Percentiles rank a stretch among this genome's conserved stretches.
Evolutionary conservation across 2,329 filamentous ascomycete species (phyloP).

Genomic region (Colletotrichum spinosum): DNA sequence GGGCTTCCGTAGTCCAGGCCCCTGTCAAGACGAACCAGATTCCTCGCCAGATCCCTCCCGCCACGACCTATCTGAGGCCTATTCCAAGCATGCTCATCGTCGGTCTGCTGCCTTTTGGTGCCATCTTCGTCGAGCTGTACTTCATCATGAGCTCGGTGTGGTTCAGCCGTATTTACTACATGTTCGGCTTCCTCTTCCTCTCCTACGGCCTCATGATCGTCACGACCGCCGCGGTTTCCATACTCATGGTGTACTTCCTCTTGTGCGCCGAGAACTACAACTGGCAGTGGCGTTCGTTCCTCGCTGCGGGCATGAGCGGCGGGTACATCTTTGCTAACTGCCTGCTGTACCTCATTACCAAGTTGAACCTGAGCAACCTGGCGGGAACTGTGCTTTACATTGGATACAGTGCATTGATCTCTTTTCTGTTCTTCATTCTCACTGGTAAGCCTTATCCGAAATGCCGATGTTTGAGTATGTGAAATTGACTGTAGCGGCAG

Average conservation of each 20-base stretch:
- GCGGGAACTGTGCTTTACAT: constrained; percentile 92
- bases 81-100: constrained; percentile 92
- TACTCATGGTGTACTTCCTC: constrained; percentile 95
- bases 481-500: constrained; percentile 56
- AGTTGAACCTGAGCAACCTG: constrained; percentile 85
- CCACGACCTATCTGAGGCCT: constrained; percentile 84
- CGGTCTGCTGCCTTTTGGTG: constrained; percentile 92
- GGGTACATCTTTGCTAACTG: constrained; percentile 94
- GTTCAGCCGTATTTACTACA: constrained; percentile 99
- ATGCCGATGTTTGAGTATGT: neutral
- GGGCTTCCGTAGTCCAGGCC: constrained; percentile 74
- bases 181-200: constrained; percentile 99
- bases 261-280: constrained; percentile 97
- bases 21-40: constrained; percentile 98
- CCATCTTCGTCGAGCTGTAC: constrained; percentile 98
- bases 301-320: constrained; percentile 89
- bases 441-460: constrained; percentile 75
- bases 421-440: constrained; percentile 91
- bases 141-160: constrained; percentile 99
- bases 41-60: constrained; percentile 91
- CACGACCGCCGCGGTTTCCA: constrained; percentile 90
- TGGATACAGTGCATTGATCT: constrained; percentile 90
- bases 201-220: constrained; percentile 98
- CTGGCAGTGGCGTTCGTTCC: constrained; percentile 98
- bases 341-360: constrained; percentile 89